Evolutionary conservation across 2,329 filamentous ascomycete species (phyloP).

Genomic region (Fusarium coicis): DNA sequence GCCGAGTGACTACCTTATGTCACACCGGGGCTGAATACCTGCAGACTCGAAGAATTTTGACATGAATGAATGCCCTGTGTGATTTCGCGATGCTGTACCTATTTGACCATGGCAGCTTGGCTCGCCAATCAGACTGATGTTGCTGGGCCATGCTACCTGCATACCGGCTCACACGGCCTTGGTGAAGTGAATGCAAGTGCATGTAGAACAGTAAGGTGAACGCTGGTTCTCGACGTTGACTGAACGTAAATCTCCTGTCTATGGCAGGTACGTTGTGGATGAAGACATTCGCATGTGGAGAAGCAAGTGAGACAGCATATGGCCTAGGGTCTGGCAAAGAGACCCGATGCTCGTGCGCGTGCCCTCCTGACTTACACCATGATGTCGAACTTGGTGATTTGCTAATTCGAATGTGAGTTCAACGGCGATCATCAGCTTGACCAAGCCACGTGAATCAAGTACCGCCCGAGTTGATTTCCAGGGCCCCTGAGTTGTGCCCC

Average conservation of each 20-base stretch:
- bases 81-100: constrained; percentile 13
- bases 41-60: neutral
- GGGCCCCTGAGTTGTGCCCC: constrained; percentile 30
- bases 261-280: constrained; percentile 6
- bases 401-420: neutral
- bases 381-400: neutral
- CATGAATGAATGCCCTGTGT: neutral
- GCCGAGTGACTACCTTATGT: neutral
- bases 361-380: constrained; percentile 6
- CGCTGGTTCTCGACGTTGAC: constrained; percentile 28
- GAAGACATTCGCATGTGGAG: constrained; percentile 15
- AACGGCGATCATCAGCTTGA: constrained; percentile 25
- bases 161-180: constrained; percentile 34
- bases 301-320: constrained; percentile 26
- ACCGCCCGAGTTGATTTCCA: constrained; percentile 34
- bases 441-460: constrained; percentile 42
- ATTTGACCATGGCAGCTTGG: constrained; percentile 2
- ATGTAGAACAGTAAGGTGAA: constrained; percentile 22
- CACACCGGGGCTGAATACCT: neutral
- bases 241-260: constrained; percentile 19
- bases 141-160: constrained; percentile 29
- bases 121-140: constrained; percentile 18
- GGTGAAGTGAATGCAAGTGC: constrained; percentile 26
- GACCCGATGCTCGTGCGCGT: constrained; percentile 2
- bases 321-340: neutral